These are phyloP conservation scores for Phylloporus rhodoxanthus DNA, from an alignment of 768 basidiomycete species.

Conservation along the genomic window DNA sequence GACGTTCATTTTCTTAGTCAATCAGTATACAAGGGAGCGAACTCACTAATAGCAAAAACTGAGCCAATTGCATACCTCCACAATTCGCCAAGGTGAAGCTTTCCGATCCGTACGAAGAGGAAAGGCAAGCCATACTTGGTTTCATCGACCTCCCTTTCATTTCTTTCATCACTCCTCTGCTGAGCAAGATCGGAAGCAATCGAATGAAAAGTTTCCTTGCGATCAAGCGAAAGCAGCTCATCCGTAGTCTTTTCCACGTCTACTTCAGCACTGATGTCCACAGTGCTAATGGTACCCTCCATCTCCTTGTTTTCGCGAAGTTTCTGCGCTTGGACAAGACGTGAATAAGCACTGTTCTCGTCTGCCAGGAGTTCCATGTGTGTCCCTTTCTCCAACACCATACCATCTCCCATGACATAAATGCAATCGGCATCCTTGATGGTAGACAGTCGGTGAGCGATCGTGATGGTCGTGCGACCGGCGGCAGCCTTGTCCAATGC, in stretches of 20 bases:
- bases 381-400: constrained; percentile 74
- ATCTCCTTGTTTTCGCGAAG: constrained; percentile 48
- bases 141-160: constrained; percentile 26
- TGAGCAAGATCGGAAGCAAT: constrained; percentile 63
- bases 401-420: constrained; percentile 86
- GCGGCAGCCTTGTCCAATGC: constrained; percentile 80
- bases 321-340: constrained; percentile 73
- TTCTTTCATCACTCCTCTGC: constrained; percentile 36
- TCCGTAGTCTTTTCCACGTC: constrained; percentile 53
- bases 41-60: constrained; percentile 44
- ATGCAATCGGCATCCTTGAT: constrained; percentile 82
- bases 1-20: constrained; percentile 37
- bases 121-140: constrained; percentile 45
- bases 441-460: constrained; percentile 75
- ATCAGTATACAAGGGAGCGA: background rate
- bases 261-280: constrained; percentile 25
- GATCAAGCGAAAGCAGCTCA: constrained; percentile 58
- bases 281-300: constrained; percentile 23
- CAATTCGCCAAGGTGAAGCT: constrained; percentile 56
- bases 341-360: constrained; percentile 61
- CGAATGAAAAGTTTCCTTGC: constrained; percentile 39
- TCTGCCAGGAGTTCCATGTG: constrained; percentile 61
- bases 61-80: constrained; percentile 53
- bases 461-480: constrained; percentile 76
- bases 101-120: constrained; percentile 66